Base-by-base conservation (phyloP, 2,329 filamentous ascomycete genomes). In the Neobulgaria alba region DNA sequence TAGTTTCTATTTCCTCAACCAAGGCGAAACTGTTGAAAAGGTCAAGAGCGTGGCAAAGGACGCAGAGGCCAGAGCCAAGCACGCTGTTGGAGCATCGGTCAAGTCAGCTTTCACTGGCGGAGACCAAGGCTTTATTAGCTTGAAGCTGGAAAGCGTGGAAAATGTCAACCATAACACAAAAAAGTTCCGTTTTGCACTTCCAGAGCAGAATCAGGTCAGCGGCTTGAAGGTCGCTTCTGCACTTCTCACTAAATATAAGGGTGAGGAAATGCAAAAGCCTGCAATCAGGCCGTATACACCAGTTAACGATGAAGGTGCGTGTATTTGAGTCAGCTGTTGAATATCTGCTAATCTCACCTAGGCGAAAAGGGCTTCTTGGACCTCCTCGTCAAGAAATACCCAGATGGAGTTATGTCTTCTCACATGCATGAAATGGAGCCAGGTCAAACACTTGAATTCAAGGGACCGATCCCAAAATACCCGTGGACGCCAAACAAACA, bases 401-500 rank as follows among this genome's bases (percentile, higher is more conserved):
- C 85, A 48, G 73, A 80, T 57, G 92, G 92, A 29, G 82, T 85
- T 47, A 96, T 98, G 92, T 93, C 85, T 50, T 77, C 79, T 52
- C 85, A 96, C 68, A 62, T 98, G 37, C 86, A 95, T 72, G 72
- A 75, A 60, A 77, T 98, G 78, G 71, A 73, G 23, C 80, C 85
- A 33, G 86, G 88, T 48, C 82, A 96, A 65, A 72, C 73, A 12
- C 79, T 98, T 41, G 82, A 90, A 48, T 79, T 98, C 71, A 96
- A 98, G 75, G 92, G 92, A 14, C 92, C 92, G 2, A 78, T 98
- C 29, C 85, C 87, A 57, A 98, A 98, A 68, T 96, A 95, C 66
- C 66, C 77, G 21, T 96, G 89, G 89, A 61, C 77, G 39, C 60
- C 81, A 53, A 96, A 96, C 76, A 95, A 95, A 77, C 89, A 95